phyloP scores from a whole-genome alignment of 1,284 basidiomycete species.

The Agroathelia rolfsii region DNA sequence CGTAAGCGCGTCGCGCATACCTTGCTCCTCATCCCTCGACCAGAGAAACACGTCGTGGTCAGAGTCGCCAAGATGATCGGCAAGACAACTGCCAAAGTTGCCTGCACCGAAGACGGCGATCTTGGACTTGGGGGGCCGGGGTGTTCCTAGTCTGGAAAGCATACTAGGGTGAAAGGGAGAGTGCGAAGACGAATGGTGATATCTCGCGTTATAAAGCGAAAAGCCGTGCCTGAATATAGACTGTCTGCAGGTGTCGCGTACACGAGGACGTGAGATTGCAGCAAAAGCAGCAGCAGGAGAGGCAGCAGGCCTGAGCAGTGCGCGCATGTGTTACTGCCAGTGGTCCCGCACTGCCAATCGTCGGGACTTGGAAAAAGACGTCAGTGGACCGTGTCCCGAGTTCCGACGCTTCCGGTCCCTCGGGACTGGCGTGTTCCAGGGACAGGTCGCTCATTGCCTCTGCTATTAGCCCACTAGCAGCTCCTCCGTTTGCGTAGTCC shows the following conservation, averaged over 20 bases:
- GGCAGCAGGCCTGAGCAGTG: constrained; percentile 16
- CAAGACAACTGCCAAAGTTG: constrained; percentile 79
- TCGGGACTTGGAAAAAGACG: no score
- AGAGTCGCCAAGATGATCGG: constrained; percentile 73
- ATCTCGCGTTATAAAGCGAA: no score
- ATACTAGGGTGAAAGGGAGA: constrained; percentile 10
- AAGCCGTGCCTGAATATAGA: no score
- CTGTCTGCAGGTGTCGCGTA: not conserved
- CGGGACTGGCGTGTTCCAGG: no score
- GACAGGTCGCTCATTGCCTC: no score
- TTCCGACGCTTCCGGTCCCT: no score
- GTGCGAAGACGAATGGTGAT: no score
- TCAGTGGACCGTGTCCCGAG: no score
- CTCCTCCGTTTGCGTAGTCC: no score
- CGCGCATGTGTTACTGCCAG: constrained; percentile 18
- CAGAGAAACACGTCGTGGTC: constrained; percentile 70
- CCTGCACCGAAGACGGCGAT: constrained; percentile 71
- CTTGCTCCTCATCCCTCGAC: constrained; percentile 51
- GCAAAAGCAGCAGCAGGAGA: constrained; percentile 32
- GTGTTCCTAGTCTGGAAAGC: constrained; percentile 24
- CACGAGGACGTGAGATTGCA: constrained; percentile 14
- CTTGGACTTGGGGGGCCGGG: constrained; percentile 33
- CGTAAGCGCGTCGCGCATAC: no score
- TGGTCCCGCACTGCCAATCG: no score
- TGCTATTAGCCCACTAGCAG: no score